Conservation (phyloP, 495 filamentous ascomycete species). For the Aspergillus conjunctus region DNA sequence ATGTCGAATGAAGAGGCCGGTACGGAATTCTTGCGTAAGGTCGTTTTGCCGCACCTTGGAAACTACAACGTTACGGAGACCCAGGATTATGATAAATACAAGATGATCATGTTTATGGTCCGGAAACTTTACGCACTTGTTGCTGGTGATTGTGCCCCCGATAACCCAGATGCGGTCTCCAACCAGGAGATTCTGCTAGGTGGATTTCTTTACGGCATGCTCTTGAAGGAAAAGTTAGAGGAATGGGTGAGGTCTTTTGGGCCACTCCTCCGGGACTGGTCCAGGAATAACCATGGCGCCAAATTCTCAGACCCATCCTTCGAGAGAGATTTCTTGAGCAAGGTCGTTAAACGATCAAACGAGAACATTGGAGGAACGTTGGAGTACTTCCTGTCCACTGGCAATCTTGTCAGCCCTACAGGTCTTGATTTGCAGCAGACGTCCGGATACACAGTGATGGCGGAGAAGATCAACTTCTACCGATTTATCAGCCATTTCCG, state of each 20-base stretch:
- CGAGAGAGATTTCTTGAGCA: conserved; percentile 72
- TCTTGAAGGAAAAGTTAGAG: conserved; percentile 91
- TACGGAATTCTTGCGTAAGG: conserved; percentile 82
- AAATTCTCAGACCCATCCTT: conserved; percentile 73
- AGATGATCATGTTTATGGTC: conserved; percentile 93
- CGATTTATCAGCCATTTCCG: conserved; percentile 99
- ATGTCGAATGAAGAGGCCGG: conserved; percentile 85
- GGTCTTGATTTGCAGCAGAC: conserved; percentile 93
- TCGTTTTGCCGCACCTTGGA: conserved; percentile 89
- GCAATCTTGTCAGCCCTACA: conserved; percentile 86
- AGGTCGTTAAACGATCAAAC: conserved; percentile 75
- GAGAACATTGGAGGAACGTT: conserved; percentile 84
- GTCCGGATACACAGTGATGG: conserved; percentile 93
- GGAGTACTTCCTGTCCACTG: conserved; percentile 96
- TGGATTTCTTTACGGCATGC: conserved; percentile 91
- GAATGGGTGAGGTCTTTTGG: conserved; percentile 74
- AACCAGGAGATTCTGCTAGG: conserved; percentile 92
- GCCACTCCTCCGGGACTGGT: conserved; percentile 67
- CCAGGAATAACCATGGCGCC: conserved; percentile 59
- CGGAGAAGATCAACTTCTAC: conserved; percentile 98
- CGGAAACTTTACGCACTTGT: conserved; percentile 91
- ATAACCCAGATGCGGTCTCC: conserved; percentile 95
- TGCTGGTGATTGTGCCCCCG: conserved; percentile 85
- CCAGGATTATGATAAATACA: conserved; percentile 89
- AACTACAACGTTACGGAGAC: conserved; percentile 76